Evolutionary conservation across 805 yeast genomes (phyloP).

Genomic region (Nakazawaea siamensis): DNA sequence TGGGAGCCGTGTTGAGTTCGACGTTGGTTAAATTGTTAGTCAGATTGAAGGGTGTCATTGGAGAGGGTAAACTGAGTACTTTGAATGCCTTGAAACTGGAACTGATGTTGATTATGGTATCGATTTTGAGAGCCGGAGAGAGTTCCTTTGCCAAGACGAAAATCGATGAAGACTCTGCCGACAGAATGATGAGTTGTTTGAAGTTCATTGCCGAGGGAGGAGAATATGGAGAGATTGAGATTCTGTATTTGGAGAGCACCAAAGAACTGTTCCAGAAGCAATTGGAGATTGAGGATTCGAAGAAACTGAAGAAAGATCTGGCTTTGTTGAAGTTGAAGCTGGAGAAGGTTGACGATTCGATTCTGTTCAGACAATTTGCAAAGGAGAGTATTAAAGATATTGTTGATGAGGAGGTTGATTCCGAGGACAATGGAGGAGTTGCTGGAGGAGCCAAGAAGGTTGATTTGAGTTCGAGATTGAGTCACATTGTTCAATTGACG

Average conservation of each 20-base stretch:
- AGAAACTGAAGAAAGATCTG: slow-evolving; percentile 47
- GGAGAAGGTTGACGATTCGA: slow-evolving; percentile 70
- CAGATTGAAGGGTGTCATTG: slow-evolving; percentile 54
- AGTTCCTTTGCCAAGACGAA: slow-evolving; percentile 58
- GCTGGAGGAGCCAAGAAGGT: slow-evolving; percentile 43
- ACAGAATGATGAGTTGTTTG: slow-evolving; percentile 83
- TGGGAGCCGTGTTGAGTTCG: slow-evolving; percentile 80
- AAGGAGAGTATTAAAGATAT: slow-evolving; percentile 35
- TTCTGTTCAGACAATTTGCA: slow-evolving; percentile 72
- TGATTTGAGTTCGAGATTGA: slow-evolving; percentile 68
- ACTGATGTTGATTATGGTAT: slow-evolving; percentile 87
- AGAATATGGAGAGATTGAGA: slow-evolving; percentile 34
- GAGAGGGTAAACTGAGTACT: slow-evolving; percentile 35
- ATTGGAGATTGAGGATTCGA: slow-evolving; percentile 49
- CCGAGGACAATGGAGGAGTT: slow-evolving; percentile 38
- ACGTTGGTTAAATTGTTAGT: slow-evolving; percentile 84
- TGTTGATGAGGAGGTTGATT: slow-evolving; percentile 46
- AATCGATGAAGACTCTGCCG: slow-evolving; percentile 96
- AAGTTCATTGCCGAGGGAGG: slow-evolving; percentile 67
- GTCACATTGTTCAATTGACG: slow-evolving; percentile 87
- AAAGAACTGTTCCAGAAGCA: slow-evolving; percentile 75
- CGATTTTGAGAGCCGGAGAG: slow-evolving; percentile 83
- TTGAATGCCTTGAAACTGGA: slow-evolving; percentile 88
- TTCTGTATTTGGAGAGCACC: slow-evolving; percentile 82
- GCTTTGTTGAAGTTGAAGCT: slow-evolving; percentile 54